Conservation (phyloP, 176 grass and related monocot species). For the Echinochloa phyllopogon region DNA sequence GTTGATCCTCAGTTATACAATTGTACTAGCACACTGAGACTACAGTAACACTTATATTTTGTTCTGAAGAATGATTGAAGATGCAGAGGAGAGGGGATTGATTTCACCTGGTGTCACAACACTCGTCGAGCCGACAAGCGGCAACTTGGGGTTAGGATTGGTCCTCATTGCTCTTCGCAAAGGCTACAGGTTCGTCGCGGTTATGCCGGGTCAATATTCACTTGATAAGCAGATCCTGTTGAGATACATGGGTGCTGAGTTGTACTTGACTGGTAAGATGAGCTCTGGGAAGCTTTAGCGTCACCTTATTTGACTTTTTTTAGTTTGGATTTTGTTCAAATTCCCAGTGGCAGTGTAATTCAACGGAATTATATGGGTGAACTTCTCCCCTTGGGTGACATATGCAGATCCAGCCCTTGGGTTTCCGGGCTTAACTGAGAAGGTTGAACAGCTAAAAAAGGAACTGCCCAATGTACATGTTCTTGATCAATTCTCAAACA, state of each 20-base stretch:
- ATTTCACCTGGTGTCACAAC: constrained; percentile 71
- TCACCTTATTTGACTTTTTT: background rate
- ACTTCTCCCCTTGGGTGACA: background rate
- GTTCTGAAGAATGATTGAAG: constrained; percentile 80
- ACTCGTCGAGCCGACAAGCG: constrained; percentile 61
- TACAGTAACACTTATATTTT: background rate
- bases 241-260: constrained; percentile 72
- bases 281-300: background rate
- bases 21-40: background rate
- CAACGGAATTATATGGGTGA: background rate
- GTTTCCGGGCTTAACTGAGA: constrained; percentile 46
- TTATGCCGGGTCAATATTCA: constrained; percentile 67
- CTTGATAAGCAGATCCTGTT: constrained; percentile 77
- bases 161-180: constrained; percentile 54
- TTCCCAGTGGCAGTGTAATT: background rate
- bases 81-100: constrained; percentile 79
- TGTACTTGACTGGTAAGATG: constrained; percentile 59
- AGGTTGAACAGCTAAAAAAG: constrained; percentile 65
- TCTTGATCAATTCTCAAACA: constrained; percentile 66
- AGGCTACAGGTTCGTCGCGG: constrained; percentile 71
- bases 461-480: constrained; percentile 65
- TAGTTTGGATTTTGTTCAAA: background rate
- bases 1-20: background rate
- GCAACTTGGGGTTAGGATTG: constrained; percentile 75
- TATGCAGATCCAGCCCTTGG: constrained; percentile 69